Evolutionary conservation across 768 basidiomycete species (phyloP).

Genomic region (Suillus decipiens): DNA sequence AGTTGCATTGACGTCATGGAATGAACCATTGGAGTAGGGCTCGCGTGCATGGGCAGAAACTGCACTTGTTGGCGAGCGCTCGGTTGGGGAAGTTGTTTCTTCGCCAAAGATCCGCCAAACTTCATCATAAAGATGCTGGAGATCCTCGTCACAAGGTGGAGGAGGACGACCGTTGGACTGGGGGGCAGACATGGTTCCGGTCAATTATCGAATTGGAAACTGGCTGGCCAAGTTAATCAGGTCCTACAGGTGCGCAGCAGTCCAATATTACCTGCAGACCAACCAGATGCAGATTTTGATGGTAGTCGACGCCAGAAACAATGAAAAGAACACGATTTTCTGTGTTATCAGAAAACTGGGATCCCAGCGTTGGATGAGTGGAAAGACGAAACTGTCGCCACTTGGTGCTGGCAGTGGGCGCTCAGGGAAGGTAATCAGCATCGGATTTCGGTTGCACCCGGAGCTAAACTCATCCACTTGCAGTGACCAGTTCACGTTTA

Average conservation of each 20-base stretch:
- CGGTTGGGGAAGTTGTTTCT: constrained; percentile 36
- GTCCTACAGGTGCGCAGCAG: constrained; percentile 1
- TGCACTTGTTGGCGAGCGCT: constrained; percentile 24
- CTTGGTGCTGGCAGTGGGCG: neutral
- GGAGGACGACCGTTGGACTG: constrained; percentile 36
- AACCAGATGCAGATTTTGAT: neutral
- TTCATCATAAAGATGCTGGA: constrained; percentile 74
- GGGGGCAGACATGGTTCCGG: constrained; percentile 37
- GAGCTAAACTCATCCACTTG: neutral
- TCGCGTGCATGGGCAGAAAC: constrained; percentile 24
- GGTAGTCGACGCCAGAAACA: neutral
- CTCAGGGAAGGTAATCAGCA: neutral
- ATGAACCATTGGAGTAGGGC: constrained; percentile 21
- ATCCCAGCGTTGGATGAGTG: neutral
- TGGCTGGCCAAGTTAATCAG: constrained; percentile 13
- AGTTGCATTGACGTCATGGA: constrained; percentile 21
- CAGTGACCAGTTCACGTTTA: neutral
- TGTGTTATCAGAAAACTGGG: neutral
- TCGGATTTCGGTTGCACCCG: constrained; percentile 4
- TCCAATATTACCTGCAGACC: neutral
- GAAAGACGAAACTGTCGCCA: neutral
- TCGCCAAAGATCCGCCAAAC: constrained; percentile 71
- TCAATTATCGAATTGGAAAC: constrained; percentile 9
- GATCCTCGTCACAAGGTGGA: constrained; percentile 65
- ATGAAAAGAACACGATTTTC: neutral